A percentile compares a stretch with the other conserved stretches of the same genome.
These are phyloP conservation scores for Diplosphaera chodatii DNA, from an alignment of 139 green algal genomes.

Conservation along the genomic window DNA sequence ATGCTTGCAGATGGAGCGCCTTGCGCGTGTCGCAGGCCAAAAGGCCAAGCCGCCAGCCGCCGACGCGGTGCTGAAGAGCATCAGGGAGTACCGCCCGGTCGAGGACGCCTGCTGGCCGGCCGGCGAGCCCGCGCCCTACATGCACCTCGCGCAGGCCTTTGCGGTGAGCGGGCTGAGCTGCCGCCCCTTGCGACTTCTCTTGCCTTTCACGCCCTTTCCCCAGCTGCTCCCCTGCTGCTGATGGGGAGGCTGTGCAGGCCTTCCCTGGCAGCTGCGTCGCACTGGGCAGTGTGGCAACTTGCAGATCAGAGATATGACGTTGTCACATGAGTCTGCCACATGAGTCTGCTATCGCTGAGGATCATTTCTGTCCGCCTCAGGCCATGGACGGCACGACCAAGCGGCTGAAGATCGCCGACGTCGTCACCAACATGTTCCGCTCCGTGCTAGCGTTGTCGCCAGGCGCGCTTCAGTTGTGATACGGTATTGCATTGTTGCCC, in stretches of 20 bases:
- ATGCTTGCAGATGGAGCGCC: too few relatives aligned
- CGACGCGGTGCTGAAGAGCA: slow-evolving; percentile 11
- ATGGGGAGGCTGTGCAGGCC: too few relatives aligned
- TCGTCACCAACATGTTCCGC: slow-evolving; percentile 41
- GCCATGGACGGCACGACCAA: slow-evolving; percentile 65
- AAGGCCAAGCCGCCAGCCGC: neutral
- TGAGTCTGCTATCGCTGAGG: too few relatives aligned
- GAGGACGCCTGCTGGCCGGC: slow-evolving; percentile 49
- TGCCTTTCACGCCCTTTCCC: too few relatives aligned
- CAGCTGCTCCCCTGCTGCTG: too few relatives aligned
- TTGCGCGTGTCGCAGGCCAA: too few relatives aligned
- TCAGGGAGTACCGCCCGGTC: slow-evolving; percentile 39
- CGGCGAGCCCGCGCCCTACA: slow-evolving; percentile 58
- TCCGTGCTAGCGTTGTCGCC: slow-evolving; percentile 33
- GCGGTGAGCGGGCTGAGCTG: neutral
- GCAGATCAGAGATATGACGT: too few relatives aligned
- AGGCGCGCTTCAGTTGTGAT: slow-evolving; percentile 2
- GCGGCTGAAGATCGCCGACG: slow-evolving; percentile 53
- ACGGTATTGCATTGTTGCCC: too few relatives aligned
- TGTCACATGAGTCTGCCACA: too few relatives aligned
- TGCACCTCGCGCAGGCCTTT: slow-evolving; percentile 66
- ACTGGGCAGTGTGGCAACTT: too few relatives aligned
- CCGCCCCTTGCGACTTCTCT: too few relatives aligned
- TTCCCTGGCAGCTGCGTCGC: too few relatives aligned
- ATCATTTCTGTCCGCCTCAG: neutral